Evolutionary conservation across 1,139 yeast genomes (phyloP).

Genomic region (Lodderomyces beijingensis): DNA sequence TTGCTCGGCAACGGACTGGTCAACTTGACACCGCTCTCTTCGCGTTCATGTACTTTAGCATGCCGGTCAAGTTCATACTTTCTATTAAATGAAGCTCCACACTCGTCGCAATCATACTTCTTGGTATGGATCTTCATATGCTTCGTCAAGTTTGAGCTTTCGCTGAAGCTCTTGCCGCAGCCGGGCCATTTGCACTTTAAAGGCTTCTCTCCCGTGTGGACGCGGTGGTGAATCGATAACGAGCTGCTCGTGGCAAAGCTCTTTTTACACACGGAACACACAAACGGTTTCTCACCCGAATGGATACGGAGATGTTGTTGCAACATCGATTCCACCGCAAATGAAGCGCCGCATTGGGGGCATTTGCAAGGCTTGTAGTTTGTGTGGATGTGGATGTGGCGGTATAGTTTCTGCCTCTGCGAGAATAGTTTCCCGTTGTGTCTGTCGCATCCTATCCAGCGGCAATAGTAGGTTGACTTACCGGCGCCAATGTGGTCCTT

Average conservation of each 20-base stretch:
- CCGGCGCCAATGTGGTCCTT: conserved; percentile 71
- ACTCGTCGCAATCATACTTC: conserved; percentile 44
- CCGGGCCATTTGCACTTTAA: conserved; percentile 72
- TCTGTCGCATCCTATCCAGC: conserved; percentile 78
- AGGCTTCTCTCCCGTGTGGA: conserved; percentile 70
- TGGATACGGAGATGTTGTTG: conserved; percentile 79
- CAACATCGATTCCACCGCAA: conserved; percentile 65
- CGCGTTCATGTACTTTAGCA: conserved; percentile 21
- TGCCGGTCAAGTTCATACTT: conserved; percentile 41
- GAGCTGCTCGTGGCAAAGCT: conserved; percentile 52
- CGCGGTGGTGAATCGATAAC: conserved; percentile 50
- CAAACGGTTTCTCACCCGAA: conserved; percentile 72
- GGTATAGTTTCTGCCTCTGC: conserved; percentile 79
- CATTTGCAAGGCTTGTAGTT: conserved; percentile 76
- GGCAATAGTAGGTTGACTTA: conserved; percentile 62
- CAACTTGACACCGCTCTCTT: no score
- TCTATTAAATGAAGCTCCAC: conserved; percentile 50
- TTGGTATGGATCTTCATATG: conserved; percentile 72
- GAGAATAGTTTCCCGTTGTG: conserved; percentile 55
- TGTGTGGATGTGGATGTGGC: conserved; percentile 89
- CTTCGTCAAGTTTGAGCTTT: conserved; percentile 81
- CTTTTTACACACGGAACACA: conserved; percentile 46
- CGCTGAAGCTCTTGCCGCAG: conserved; percentile 83
- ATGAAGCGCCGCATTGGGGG: conserved; percentile 58
- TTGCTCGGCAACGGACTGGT: no score